Percentiles rank a stretch among this genome's conserved stretches.
phyloP scores from a whole-genome alignment of 192 early-diverging fungal genomes.

The Coemansia sp. region DNA sequence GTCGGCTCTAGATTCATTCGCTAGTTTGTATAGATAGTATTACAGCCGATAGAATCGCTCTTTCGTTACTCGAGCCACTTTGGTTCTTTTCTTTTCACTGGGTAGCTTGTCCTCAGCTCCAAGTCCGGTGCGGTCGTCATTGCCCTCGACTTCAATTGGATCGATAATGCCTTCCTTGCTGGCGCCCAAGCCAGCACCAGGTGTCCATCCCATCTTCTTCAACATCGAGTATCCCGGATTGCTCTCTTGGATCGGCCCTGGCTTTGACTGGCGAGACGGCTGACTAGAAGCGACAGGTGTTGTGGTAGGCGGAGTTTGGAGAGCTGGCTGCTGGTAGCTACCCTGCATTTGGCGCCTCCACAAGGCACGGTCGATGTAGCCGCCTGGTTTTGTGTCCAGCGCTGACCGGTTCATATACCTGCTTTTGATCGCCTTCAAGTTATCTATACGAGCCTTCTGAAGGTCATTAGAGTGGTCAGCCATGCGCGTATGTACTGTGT shows the following conservation, averaged over 20 bases:
- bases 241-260: constrained; percentile 9
- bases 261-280: too few relatives aligned
- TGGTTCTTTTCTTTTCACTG: constrained; percentile 10
- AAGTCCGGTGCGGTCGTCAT: constrained; percentile 23
- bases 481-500: neutral
- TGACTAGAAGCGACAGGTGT: neutral
- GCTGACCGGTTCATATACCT: constrained; percentile 5
- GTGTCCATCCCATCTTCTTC: constrained; percentile 45
- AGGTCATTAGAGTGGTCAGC: neutral
- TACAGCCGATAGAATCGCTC: constrained; percentile 26
- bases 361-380: constrained; percentile 31
- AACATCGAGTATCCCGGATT: constrained; percentile 38
- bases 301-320: neutral
- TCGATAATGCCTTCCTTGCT: constrained; percentile 20
- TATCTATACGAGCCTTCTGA: constrained; percentile 19
- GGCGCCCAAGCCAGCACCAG: constrained; percentile 42
- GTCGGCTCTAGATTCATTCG: too few relatives aligned
- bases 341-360: constrained; percentile 14
- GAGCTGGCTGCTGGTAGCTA: neutral
- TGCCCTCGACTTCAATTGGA: constrained; percentile 24
- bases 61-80: constrained; percentile 20
- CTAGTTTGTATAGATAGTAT: neutral
- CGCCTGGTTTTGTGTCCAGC: neutral
- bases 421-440: constrained; percentile 24
- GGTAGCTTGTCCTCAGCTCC: constrained; percentile 4